Base-by-base conservation (phyloP, 1,284 basidiomycete species). In the Porodaedalea pini region DNA sequence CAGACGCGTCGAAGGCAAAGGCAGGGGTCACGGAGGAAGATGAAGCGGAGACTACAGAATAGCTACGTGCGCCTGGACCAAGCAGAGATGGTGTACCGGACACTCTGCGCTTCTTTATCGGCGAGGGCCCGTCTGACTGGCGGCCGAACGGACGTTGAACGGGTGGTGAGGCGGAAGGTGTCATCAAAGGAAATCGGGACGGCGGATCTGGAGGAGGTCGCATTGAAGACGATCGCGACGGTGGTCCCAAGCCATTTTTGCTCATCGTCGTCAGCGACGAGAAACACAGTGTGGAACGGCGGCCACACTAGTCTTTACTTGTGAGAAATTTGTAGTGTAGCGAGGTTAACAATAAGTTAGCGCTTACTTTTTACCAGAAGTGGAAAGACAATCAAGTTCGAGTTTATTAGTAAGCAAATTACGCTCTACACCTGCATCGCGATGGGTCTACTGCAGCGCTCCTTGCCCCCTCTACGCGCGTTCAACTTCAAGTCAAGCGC, bases 121-220 rank as follows among this genome's bases (percentile, higher is more conserved):
- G 59, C 10, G 59, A 39, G 15, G 58, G 37, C 1, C 45, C 40
- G 13, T 34, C 29, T 7, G 25, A 40, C n/a, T 50, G 50, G 7
- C 55, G 36, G n/a, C 48, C 34, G 17, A 39, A 54, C 31, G 59
- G 54, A 13, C 57, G 51, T 23, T 56, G 58, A 10, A 60, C 43
- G 17, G 58, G 59, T 17, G 59, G 59, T 32, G 59, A 60, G 11
- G 59, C 59, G n/a, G 56, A 57, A 11, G 59, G 59, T 23, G 59
- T 61, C 47, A 57, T 54, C 4, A 61, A 37, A 40, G 58, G 39
- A 8, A 51, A 48, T 2, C 51, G 50, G 13, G 41, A n/a, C 13
- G 51, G 51, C 15, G 54, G 41, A 19, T 25, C 29, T 17, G 43
- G 41, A 8, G 43, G 37, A 21, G 51, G 55, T 5, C n/a, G 50